Evolutionary conservation across 106 monocot species (phyloP), one percentile per base, ranked within the genome.

Genomic region (Apostasia ramifera): DNA sequence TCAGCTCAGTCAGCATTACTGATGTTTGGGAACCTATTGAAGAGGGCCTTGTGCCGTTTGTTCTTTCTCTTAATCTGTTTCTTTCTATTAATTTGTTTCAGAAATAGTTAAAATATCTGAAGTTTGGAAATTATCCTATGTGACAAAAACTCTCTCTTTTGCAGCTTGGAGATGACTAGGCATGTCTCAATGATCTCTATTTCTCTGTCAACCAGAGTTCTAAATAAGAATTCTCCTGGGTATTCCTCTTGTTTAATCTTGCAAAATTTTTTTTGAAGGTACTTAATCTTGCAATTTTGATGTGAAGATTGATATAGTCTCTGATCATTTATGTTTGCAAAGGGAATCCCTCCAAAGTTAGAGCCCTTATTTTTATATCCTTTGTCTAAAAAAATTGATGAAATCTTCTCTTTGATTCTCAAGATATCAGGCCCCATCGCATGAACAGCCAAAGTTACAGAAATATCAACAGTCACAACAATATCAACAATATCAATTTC

Each of bases 1-100:
- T 89, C 66, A 92, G 92, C 76, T 92, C 97, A 1, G 78, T 78
- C 61, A 97, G 95, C 69, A 98, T 98, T 52, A 90, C 89, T 70
- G 97, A 98, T 80, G 89, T 98, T 12, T 98, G 92, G 97, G 97
- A 98, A 81, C 97, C 97, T 49, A 92, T 98, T 81, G 92, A 98
- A 71, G 97, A 98, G 75, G 97, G 97, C 66, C 97, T 98, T 75
- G 85, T 98, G 44, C 95, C 95, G 95, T 84, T 86, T 78, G 75
- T 81, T 13, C 71, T 66, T 71, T 8, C 3, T 26, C 3, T 73
- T 39, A 51, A 44, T 14, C 3, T 66, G 26, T 26, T 81, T 13
- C 71, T 66, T 71, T 8, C 3, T 26, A 2, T 73, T 39, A 51
- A 44, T 14, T 6, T 66, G 26, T 15, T 66, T 8, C 15, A 60